These are phyloP conservation scores for Quaeritorhiza haematococci DNA, from an alignment of 371 early-diverging fungal genomes.

Conservation along the genomic window DNA sequence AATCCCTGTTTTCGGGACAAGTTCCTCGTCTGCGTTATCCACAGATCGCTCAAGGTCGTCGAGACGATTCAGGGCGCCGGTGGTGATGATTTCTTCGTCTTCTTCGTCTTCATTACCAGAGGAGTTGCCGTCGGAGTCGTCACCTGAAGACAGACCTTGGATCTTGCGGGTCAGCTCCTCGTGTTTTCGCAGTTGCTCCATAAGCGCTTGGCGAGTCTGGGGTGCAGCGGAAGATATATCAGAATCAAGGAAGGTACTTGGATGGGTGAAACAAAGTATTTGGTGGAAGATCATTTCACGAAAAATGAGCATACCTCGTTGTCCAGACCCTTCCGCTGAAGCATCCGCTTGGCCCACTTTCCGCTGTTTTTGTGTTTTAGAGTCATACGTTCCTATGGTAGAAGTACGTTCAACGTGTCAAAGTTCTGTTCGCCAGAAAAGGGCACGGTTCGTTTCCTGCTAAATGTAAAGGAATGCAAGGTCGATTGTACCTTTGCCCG, in stretches of 20 bases:
- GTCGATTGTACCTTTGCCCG: conserved; percentile 54
- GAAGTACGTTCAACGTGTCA: conserved; percentile 1
- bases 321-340: conserved; percentile 65
- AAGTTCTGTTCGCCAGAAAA: no score
- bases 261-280: not conserved
- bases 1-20: conserved; percentile 71
- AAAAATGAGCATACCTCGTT: conserved; percentile 34
- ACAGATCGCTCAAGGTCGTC: conserved; percentile 12
- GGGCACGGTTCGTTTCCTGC: no score
- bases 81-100: conserved; percentile 42
- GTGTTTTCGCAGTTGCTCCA: conserved; percentile 79
- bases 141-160: no score
- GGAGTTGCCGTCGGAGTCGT: conserved; percentile 27
- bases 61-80: conserved; percentile 17
- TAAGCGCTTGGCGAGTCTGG: conserved; percentile 73
- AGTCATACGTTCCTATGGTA: conserved; percentile 78
- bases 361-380: conserved; percentile 88
- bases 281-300: not conserved
- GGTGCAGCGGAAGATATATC: no score
- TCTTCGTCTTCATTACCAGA: conserved; percentile 28
- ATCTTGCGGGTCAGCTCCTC: conserved; percentile 79
- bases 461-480: not conserved
- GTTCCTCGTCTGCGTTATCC: conserved; percentile 31
- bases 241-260: no score
- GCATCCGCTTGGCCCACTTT: conserved; percentile 88